These are phyloP conservation scores for Cytospora piceicola DNA, from an alignment of 2,329 filamentous ascomycete genomes.

Conservation along the genomic window DNA sequence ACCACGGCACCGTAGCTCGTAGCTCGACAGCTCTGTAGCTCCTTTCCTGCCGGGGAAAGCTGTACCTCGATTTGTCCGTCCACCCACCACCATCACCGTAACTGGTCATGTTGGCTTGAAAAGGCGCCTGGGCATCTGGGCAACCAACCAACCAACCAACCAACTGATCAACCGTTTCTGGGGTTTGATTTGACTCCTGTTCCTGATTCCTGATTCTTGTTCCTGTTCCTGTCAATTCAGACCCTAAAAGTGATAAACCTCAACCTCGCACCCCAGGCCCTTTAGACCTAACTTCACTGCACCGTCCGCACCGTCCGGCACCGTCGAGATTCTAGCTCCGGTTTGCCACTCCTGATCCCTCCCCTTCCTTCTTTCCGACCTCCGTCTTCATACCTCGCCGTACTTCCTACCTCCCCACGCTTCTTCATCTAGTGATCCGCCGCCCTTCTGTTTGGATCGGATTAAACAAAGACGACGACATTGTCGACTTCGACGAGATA, in stretches of 20 bases:
- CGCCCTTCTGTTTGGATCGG: constrained; percentile 11
- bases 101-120: background rate
- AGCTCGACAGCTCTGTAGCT: background rate
- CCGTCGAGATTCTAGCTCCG: constrained; percentile 28
- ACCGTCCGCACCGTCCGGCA: constrained; percentile 18
- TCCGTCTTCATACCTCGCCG: constrained; percentile 10
- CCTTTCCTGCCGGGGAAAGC: background rate
- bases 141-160: background rate
- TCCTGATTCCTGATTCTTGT: background rate
- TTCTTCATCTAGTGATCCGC: constrained; percentile 8
- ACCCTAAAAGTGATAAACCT: background rate
- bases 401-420: constrained; percentile 14
- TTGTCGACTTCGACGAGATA: background rate
- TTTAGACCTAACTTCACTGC: background rate
- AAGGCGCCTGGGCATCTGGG: background rate
- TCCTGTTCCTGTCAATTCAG: constrained; percentile 4
- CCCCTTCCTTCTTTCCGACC: constrained; percentile 4
- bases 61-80: too few species aligned
- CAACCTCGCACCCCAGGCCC: background rate
- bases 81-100: too few species aligned
- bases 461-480: constrained; percentile 12
- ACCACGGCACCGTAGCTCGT: too few species aligned
- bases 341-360: constrained; percentile 12
- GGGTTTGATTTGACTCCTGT: background rate
- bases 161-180: background rate